A percentile compares a stretch with the other conserved stretches of the same genome.
phyloP scores from a whole-genome alignment of 176 grass and related monocot genomes.

The Zoysia japonica region DNA sequence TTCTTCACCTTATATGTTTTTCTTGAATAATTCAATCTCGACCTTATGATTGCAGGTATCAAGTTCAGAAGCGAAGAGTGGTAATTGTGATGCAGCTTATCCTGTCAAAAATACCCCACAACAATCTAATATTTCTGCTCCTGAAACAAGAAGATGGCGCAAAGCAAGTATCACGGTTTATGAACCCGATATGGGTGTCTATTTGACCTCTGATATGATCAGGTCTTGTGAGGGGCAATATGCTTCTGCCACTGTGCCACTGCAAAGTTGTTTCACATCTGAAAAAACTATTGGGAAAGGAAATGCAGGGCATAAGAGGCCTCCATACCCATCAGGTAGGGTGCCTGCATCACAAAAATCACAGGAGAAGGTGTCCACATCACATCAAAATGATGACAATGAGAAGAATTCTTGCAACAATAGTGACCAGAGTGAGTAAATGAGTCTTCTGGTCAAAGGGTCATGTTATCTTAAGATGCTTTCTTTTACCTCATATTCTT shows the following conservation, averaged over 20 bases:
- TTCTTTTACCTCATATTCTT: constrained; percentile 34
- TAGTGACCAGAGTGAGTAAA: constrained; percentile 79
- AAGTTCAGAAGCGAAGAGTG: constrained; percentile 42
- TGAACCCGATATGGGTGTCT: constrained; percentile 50
- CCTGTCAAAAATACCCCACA: constrained; percentile 51
- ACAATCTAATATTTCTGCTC: constrained; percentile 55
- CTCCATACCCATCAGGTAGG: constrained; percentile 59
- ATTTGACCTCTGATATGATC: constrained; percentile 62
- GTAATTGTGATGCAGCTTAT: constrained; percentile 55
- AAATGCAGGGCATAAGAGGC: constrained; percentile 62
- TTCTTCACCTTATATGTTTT: constrained; percentile 17
- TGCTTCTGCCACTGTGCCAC: constrained; percentile 43
- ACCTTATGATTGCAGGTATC: constrained; percentile 33
- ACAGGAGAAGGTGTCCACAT: constrained; percentile 56
- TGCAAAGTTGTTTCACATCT: constrained; percentile 52
- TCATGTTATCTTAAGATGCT: constrained; percentile 9
- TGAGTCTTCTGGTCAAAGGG: constrained; percentile 18
- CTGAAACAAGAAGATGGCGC: constrained; percentile 65
- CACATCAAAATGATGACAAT: constrained; percentile 53
- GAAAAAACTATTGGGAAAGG: constrained; percentile 60
- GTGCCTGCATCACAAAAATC: constrained; percentile 56
- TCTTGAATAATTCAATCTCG: constrained; percentile 28
- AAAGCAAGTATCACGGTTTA: constrained; percentile 62
- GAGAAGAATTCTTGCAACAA: constrained; percentile 63
- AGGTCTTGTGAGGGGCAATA: constrained; percentile 45